Evolutionary conservation across 1,284 basidiomycete genomes (phyloP).

Genomic region (Leucoagaricus sp.): DNA sequence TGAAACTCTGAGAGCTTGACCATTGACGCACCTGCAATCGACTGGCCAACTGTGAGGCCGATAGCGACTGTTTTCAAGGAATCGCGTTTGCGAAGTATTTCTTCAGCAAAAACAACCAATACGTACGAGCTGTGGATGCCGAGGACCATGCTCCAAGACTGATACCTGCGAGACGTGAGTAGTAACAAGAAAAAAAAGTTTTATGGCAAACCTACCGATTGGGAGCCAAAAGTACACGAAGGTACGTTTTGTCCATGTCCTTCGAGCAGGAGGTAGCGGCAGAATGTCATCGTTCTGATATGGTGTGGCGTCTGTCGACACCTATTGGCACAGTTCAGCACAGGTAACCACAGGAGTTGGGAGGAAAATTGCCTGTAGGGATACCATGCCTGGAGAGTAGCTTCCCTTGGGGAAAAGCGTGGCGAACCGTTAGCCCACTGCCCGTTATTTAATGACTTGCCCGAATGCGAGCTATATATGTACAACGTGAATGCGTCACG

Average conservation of each 20-base stretch:
- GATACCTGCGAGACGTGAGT: slow-evolving; percentile 9
- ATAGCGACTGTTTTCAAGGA: slow-evolving; percentile 26
- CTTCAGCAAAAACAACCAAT: not conserved
- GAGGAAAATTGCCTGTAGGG: not conserved
- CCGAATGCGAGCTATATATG: too few species aligned
- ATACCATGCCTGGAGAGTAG: not conserved
- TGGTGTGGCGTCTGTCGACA: slow-evolving; percentile 21
- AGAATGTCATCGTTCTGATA: slow-evolving; percentile 29
- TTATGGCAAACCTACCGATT: slow-evolving; percentile 20
- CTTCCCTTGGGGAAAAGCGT: too few species aligned
- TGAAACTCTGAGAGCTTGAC: not conserved
- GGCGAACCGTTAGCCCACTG: too few species aligned
- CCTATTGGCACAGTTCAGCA: slow-evolving; percentile 5
- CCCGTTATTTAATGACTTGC: too few species aligned
- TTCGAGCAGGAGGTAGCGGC: slow-evolving; percentile 23
- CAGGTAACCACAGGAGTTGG: not conserved
- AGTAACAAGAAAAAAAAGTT: too few species aligned
- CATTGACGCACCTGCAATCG: slow-evolving; percentile 23
- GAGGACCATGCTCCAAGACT: slow-evolving; percentile 32
- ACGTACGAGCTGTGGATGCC: slow-evolving; percentile 27
- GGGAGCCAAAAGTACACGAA: slow-evolving; percentile 32
- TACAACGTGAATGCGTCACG: too few species aligned
- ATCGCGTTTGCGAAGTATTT: too few species aligned
- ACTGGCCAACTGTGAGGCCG: slow-evolving; percentile 30
- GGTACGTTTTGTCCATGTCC: slow-evolving; percentile 27